phyloP scores from a whole-genome alignment of 2,329 filamentous ascomycete genomes.

The Fusarium beomiforme region DNA sequence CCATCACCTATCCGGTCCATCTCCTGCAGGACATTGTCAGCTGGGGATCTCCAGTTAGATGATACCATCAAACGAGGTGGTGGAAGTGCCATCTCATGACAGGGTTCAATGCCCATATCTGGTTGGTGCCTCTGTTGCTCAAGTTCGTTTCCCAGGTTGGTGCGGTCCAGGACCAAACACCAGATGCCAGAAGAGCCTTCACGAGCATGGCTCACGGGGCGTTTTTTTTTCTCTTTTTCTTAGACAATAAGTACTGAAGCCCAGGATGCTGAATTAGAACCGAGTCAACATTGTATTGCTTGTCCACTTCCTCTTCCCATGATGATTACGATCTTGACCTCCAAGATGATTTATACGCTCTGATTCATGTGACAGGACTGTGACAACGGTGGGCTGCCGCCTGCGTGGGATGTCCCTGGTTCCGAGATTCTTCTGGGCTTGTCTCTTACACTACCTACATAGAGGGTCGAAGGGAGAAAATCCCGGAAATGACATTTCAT shows the following conservation, averaged over 20 bases:
- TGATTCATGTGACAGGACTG: not conserved
- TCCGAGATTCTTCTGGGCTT: constrained; percentile 9
- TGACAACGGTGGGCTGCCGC: not conserved
- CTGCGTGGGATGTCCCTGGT: constrained; percentile 20
- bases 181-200: constrained; percentile 3
- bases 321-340: not conserved
- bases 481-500: too few species aligned
- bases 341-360: not conserved
- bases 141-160: not conserved
- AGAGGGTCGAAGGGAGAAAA: not conserved
- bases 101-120: constrained; percentile 8
- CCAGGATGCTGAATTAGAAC: not conserved
- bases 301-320: not conserved
- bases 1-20: constrained; percentile 3
- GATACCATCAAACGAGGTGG: constrained; percentile 4
- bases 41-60: constrained; percentile 18
- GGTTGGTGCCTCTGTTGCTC: constrained; percentile 8
- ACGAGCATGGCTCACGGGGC: constrained; percentile 21
- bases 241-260: not conserved
- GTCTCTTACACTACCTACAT: not conserved
- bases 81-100: constrained; percentile 8
- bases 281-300: not conserved
- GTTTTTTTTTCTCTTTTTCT: not conserved
- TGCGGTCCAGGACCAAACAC: not conserved
- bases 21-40: constrained; percentile 36